Base-by-base conservation (phyloP, 352 stramenopile species). In the Globisporangium solare region DNA sequence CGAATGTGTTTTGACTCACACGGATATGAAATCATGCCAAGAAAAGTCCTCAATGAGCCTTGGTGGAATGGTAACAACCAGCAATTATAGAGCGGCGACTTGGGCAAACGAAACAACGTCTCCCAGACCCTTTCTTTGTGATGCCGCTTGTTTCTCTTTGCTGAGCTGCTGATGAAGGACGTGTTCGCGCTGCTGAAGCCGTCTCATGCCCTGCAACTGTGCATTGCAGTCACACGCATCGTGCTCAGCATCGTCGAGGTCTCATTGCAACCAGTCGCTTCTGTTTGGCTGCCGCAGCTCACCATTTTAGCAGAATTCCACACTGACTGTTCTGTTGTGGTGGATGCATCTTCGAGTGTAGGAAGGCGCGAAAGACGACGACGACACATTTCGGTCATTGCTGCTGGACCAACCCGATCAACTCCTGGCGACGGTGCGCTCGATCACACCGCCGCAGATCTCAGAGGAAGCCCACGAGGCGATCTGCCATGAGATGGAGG, bases 111-210 rank as follows among this genome's bases (percentile, higher is more conserved):
- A 35, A 35, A 10, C 27, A 6, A 35, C 27, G 27, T 35, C 27
- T 35, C 27, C 27, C 6, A 35, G 5, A 35, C 5, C 27, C 10
- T 35, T 3, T 11, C 10, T 35, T 7, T 35, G 2, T 10, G 27
- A 35, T 5, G 24, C 24, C 24, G 2, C 24, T 2, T n/a, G n/a
- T n/a, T 35, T 35, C 27, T 6, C 32, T n/a, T 13, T 12, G 13
- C 41, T 11, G 7, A 35, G 27, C 27, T 35, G 27, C 27, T 35
- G n/a, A 83, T 85, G 73, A 73, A 72, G 49, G 76, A 88, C 49
- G 67, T 88, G 57, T 61, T 86, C 7, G 62, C 74, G 24, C 15
- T 68, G 20, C 83, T 80, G 62, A 86, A 86, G 62, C 42, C 53
- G 24, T 83, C 78, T 45, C 41, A 62, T 8, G 75, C 76, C 47